phyloP scores from a whole-genome alignment of 495 filamentous ascomycete species.

The Neurospora sp. region DNA sequence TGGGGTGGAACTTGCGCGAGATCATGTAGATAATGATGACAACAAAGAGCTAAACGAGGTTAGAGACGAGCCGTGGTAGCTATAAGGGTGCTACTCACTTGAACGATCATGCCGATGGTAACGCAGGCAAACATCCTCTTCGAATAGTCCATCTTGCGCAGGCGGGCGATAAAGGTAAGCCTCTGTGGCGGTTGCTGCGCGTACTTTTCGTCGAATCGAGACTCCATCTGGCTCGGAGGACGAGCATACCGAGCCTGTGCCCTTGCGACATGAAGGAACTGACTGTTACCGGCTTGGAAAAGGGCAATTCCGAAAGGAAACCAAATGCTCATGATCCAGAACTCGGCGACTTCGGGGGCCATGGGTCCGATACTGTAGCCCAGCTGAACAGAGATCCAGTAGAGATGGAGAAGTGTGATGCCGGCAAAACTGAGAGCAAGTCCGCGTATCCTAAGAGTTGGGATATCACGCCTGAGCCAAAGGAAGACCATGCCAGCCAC shows the following conservation, averaged over 20 bases:
- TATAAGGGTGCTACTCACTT: slow-evolving; percentile 28
- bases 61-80: not conserved
- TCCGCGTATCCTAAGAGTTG: slow-evolving; percentile 55
- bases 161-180: not conserved
- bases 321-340: slow-evolving; percentile 67
- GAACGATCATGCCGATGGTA: slow-evolving; percentile 39
- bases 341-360: slow-evolving; percentile 43
- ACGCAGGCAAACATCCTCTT: slow-evolving; percentile 38
- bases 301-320: slow-evolving; percentile 61
- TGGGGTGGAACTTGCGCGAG: slow-evolving; percentile 53
- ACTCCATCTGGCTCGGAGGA: slow-evolving; percentile 13
- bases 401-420: slow-evolving; percentile 53
- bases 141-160: slow-evolving; percentile 34
- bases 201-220: slow-evolving; percentile 18
- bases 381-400: slow-evolving; percentile 49
- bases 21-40: slow-evolving; percentile 53
- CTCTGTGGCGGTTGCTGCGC: not conserved
- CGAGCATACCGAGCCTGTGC: slow-evolving; percentile 36
- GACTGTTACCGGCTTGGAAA: slow-evolving; percentile 60
- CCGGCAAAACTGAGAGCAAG: slow-evolving; percentile 49
- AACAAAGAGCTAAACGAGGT: slow-evolving; percentile 39
- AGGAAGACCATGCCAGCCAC: slow-evolving; percentile 44
- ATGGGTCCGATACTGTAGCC: slow-evolving; percentile 50
- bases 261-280: slow-evolving; percentile 54
- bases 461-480: slow-evolving; percentile 41